Percentiles rank a stretch among this genome's conserved stretches.
phyloP scores from a whole-genome alignment of 2,329 filamentous ascomycete species.

The Aspergillus pseudoviridinutans region DNA sequence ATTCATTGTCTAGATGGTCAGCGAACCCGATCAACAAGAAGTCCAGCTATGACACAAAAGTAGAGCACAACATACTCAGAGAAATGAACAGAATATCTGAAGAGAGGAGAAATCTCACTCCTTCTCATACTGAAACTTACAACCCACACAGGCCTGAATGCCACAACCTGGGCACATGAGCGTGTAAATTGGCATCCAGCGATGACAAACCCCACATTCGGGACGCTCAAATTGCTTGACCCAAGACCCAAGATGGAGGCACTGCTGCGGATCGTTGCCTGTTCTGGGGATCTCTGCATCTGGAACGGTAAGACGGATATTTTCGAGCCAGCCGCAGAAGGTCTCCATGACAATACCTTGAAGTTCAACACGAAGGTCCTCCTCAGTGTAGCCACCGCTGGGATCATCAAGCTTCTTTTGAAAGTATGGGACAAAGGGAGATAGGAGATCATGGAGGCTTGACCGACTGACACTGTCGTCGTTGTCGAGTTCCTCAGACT shows the following conservation, averaged over 20 bases:
- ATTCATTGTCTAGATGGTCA: background rate
- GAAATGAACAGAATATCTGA: background rate
- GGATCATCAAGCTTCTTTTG: slow-evolving; percentile 20
- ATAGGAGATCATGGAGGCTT: slow-evolving; percentile 4
- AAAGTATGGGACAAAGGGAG: slow-evolving; percentile 23
- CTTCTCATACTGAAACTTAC: slow-evolving; percentile 21
- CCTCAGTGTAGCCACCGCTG: slow-evolving; percentile 17
- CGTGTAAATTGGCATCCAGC: slow-evolving; percentile 26
- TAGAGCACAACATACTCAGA: background rate
- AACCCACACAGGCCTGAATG: slow-evolving; percentile 25
- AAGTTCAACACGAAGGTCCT: slow-evolving; percentile 25
- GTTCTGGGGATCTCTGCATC: slow-evolving; percentile 5
- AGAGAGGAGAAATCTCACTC: background rate
- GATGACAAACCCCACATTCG: slow-evolving; percentile 24
- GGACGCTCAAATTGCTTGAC: slow-evolving; percentile 16
- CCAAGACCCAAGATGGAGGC: slow-evolving; percentile 28
- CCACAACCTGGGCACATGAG: slow-evolving; percentile 28
- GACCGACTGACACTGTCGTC: background rate
- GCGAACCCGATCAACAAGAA: background rate
- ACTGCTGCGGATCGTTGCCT: slow-evolving; percentile 3
- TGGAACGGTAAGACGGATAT: slow-evolving; percentile 15
- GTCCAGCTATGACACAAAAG: background rate
- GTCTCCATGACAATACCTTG: slow-evolving; percentile 26
- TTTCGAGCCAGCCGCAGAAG: slow-evolving; percentile 24
- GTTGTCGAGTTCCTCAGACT: background rate